Percentiles rank a stretch among this genome's conserved stretches.
phyloP scores from a whole-genome alignment of 805 yeast species.

The Candida schatavii region DNA sequence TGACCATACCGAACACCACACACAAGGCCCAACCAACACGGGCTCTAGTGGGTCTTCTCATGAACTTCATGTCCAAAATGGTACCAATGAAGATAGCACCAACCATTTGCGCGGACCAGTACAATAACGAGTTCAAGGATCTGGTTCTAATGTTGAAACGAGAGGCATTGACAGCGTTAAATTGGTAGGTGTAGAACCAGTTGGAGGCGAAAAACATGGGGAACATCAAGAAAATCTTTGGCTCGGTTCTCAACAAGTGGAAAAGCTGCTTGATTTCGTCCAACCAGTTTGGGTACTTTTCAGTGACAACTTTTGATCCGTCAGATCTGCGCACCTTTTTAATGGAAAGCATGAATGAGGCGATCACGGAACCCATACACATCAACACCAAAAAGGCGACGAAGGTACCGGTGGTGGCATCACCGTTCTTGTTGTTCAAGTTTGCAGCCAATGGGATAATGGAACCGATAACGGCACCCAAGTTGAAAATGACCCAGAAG shows the following conservation, averaged over 20 bases:
- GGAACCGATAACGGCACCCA: constrained; percentile 61
- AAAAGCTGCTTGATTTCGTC: constrained; percentile 43
- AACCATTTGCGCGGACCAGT: constrained; percentile 59
- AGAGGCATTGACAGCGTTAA: constrained; percentile 54
- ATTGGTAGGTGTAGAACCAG: constrained; percentile 67
- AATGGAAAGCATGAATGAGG: constrained; percentile 47
- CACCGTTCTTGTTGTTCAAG: constrained; percentile 33
- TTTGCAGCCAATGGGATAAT: constrained; percentile 56
- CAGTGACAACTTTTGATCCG: constrained; percentile 45
- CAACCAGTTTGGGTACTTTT: constrained; percentile 45
- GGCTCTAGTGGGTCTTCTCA: constrained; percentile 46
- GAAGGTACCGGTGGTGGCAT: constrained; percentile 48
- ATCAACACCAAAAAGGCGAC: constrained; percentile 54
- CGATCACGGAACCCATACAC: constrained; percentile 44
- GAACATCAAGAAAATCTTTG: constrained; percentile 47
- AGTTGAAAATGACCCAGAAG: constrained; percentile 60
- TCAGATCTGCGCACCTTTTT: constrained; percentile 48
- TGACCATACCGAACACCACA: constrained; percentile 39
- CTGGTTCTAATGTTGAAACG: constrained; percentile 58
- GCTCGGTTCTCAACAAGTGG: constrained; percentile 36
- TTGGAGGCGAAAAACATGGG: constrained; percentile 64
- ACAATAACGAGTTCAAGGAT: constrained; percentile 57
- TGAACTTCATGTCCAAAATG: constrained; percentile 42
- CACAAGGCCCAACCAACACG: constrained; percentile 42
- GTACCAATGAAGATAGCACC: constrained; percentile 52